Evolutionary conservation across 371 early-diverging fungal species (phyloP), one percentile per base, ranked within the genome.

Genomic region (Dinochytrium kinnereticum): DNA sequence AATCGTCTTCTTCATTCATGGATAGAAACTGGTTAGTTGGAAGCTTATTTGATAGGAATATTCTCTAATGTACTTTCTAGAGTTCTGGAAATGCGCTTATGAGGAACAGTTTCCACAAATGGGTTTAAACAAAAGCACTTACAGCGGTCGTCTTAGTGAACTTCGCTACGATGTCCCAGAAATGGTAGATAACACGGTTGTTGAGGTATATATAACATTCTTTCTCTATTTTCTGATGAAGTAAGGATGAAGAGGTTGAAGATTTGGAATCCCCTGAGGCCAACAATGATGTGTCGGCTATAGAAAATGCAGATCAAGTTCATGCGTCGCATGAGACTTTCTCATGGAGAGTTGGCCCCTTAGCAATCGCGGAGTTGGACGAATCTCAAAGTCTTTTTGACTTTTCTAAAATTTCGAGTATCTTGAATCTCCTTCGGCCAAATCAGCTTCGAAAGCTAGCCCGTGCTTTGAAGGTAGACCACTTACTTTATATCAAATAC

Each of bases 351-450:
- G 75, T 79, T 44, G 82, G 82, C 0, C 80, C 81, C 0, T 73
- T 85, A 7, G 83, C 86, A 1, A 76, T 83, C 30, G 67, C 77
- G 0, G 86, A 85, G 71, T 71, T 85, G 40, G 86, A 85, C 64
- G 82, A 83, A 30, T 57, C 57, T 33, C 66, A 70, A 17, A 40
- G 59, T 31, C 19, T 34, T 1, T 74, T 78, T 69, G 71, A 77
- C 34, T 77, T 77, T 68, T 66, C 73, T 0, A 70, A 67, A 24
- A 57, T 77, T n/a, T 24, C 68, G 24, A 44, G 69, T 1, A 70
- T 77, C 36, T 40, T 70, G 10, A 2, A 57, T 0, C 26, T 77
- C 1, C 33, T 66, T 2, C 69, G 77, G 17, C 66, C 68, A 7
- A 24, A 59, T 17, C 70, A 64, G 30, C 30, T 74, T 2, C 24